A percentile compares a stretch with the other conserved stretches of the same genome.
phyloP scores from a whole-genome alignment of 139 green algal genomes.

The Picocystis salinarum region DNA sequence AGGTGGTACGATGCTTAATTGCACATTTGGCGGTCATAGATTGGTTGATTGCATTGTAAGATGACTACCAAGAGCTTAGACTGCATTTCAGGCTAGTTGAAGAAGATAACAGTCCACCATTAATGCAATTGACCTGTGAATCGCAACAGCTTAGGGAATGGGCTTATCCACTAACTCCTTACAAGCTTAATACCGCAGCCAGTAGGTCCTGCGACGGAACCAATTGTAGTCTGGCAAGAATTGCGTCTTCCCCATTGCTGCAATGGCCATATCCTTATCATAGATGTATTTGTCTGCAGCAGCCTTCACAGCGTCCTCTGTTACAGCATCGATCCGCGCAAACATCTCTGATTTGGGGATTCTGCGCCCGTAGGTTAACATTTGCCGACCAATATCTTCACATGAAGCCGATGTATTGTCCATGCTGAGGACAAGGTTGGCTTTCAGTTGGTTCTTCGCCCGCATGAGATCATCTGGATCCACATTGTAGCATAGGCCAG shows the following conservation, averaged over 20 bases:
- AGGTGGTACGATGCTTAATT: too few species aligned
- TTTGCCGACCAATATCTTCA: conserved; percentile 84
- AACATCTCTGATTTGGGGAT: conserved; percentile 90
- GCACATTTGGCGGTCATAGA: too few species aligned
- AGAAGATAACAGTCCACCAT: too few species aligned
- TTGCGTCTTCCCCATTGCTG: conserved; percentile 68
- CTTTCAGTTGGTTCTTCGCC: conserved; percentile 89
- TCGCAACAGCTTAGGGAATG: too few species aligned
- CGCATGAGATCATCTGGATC: conserved; percentile 62
- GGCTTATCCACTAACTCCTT: too few species aligned
- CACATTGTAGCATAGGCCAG: conserved; percentile 69
- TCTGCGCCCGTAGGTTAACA: conserved; percentile 84
- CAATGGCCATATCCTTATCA: conserved; percentile 72
- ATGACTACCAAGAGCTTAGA: too few species aligned
- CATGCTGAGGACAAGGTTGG: conserved; percentile 33
- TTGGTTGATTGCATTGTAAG: too few species aligned
- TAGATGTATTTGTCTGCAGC: conserved; percentile 78
- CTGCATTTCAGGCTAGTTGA: too few species aligned
- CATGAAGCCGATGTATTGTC: conserved; percentile 44
- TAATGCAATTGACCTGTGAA: too few species aligned
- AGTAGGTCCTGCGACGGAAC: conserved; percentile 81
- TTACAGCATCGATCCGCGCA: conserved; percentile 81
- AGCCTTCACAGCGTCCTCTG: conserved; percentile 53
- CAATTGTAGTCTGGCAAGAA: conserved; percentile 90
- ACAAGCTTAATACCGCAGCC: conserved; percentile 70